Percentiles rank a stretch among this genome's conserved stretches.
phyloP scores from a whole-genome alignment of 768 basidiomycete genomes.

The Kwoniella shandongensis region DNA sequence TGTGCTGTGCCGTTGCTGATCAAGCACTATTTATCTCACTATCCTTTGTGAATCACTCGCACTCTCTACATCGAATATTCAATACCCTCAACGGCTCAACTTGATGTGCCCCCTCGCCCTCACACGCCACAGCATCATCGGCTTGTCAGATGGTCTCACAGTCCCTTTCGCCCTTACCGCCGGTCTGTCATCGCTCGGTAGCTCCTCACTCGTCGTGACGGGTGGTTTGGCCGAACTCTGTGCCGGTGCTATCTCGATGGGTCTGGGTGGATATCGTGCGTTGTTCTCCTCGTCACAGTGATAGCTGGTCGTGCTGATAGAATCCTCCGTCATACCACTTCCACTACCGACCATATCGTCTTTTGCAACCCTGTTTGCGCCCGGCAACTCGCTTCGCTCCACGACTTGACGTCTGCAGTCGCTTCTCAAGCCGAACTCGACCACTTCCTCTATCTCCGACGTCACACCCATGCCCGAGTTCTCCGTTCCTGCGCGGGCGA shows the following conservation, averaged over 20 bases:
- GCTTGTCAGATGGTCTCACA: conserved; percentile 50
- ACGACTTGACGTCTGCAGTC: conserved; percentile 54
- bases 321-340: no score
- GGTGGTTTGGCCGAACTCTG: conserved; percentile 95
- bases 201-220: conserved; percentile 85
- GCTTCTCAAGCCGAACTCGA: conserved; percentile 96
- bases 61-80: background rate
- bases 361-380: background rate
- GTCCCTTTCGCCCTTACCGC: conserved; percentile 54
- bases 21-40: background rate
- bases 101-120: background rate
- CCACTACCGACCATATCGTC: background rate
- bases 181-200: conserved; percentile 70
- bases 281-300: conserved; percentile 7
- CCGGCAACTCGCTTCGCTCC: background rate
- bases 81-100: conserved; percentile 2
- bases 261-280: conserved; percentile 85
- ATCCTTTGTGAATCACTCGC: background rate
- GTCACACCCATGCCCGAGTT: conserved; percentile 77
- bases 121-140: conserved; percentile 46
- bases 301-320: no score
- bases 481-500: conserved; percentile 85
- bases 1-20: conserved; percentile 8
- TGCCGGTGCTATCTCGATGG: conserved; percentile 96
- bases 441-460: conserved; percentile 78